Conservation (phyloP, 192 early-diverging fungal genomes). For the Blastocladiella britannica region DNA sequence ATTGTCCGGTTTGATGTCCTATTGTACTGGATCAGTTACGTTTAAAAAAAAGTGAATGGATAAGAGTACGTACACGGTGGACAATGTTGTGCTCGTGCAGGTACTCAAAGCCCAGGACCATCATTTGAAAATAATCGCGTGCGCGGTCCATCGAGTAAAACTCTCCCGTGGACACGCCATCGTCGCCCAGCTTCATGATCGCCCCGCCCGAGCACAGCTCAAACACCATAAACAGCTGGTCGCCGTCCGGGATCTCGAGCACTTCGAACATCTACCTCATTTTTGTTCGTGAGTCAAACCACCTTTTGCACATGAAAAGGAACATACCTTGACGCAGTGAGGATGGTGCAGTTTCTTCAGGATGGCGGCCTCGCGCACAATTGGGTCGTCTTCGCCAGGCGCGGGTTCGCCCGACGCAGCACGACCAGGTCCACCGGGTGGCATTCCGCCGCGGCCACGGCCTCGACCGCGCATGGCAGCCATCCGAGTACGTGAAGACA, state of each 20-base stretch:
- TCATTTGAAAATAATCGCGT: neutral
- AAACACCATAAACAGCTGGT: neutral
- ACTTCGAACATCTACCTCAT: neutral
- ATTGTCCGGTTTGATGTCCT: constrained; percentile 83
- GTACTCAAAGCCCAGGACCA: neutral
- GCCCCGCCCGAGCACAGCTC: neutral
- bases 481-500: constrained; percentile 19
- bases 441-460: constrained; percentile 31
- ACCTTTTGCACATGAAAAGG: constrained; percentile 33
- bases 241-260: neutral
- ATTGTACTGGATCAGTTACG: neutral
- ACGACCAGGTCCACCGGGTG: constrained; percentile 18
- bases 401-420: constrained; percentile 1
- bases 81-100: neutral
- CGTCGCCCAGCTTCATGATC: too few species aligned
- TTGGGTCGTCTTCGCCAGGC: constrained; percentile 32
- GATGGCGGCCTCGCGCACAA: constrained; percentile 75
- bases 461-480: constrained; percentile 12
- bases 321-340: constrained; percentile 66
- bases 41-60: neutral
- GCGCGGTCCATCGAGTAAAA: neutral
- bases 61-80: constrained; percentile 1
- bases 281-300: neutral
- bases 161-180: too few species aligned
- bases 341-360: constrained; percentile 82